Evolutionary conservation across 1,284 basidiomycete species (phyloP).

Genomic region (Sporisorium reilianum): DNA sequence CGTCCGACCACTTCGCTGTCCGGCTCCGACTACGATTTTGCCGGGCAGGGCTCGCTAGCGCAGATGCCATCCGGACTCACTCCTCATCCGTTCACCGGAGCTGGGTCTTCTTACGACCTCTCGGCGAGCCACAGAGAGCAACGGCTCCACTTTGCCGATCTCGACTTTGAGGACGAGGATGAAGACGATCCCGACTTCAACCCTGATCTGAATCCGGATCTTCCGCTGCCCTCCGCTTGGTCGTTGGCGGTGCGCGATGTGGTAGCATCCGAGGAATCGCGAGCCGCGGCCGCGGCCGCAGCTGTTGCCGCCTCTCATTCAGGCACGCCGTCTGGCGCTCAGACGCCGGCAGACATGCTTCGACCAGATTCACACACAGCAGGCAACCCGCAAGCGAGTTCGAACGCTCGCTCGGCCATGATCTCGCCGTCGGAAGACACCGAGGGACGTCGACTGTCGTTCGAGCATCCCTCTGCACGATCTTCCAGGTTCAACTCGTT

Average conservation of each 20-base stretch:
- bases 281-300: constrained; percentile 42
- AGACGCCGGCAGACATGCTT: constrained; percentile 24
- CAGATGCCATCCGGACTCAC: constrained; percentile 4
- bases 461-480: constrained; percentile 3
- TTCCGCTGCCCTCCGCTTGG: constrained; percentile 57
- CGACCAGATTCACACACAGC: constrained; percentile 4
- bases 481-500: constrained; percentile 1
- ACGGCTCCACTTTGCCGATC: constrained; percentile 50
- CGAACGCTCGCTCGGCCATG: constrained; percentile 1
- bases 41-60: constrained; percentile 7
- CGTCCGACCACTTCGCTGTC: constrained; percentile 4
- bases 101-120: neutral
- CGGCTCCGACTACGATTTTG: neutral
- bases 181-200: constrained; percentile 60
- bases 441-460: constrained; percentile 12
- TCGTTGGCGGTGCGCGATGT: constrained; percentile 57
- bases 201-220: constrained; percentile 47
- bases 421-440: neutral
- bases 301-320: constrained; percentile 35
- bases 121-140: constrained; percentile 8
- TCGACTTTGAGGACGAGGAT: constrained; percentile 60
- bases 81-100: neutral
- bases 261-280: constrained; percentile 43
- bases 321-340: constrained; percentile 38
- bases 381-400: neutral